Conservation (phyloP, 768 basidiomycete species). For the Floccularia luteovirens region DNA sequence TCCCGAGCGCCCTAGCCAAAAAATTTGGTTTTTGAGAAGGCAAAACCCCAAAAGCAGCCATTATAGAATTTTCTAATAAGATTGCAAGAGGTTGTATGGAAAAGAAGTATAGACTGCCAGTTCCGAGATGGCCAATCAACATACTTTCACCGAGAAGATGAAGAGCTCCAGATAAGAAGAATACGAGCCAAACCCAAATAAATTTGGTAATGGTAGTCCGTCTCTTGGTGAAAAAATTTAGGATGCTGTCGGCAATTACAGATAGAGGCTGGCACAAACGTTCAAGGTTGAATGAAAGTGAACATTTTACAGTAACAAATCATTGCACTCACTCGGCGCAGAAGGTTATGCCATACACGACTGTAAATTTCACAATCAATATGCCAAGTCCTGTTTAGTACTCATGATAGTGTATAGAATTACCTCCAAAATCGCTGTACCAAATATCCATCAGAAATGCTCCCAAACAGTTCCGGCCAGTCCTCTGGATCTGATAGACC, state of each 20-base stretch:
- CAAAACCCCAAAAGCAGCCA: not conserved
- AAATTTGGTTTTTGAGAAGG: constrained; percentile 1
- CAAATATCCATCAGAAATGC: constrained; percentile 11
- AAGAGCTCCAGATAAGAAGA: not conserved
- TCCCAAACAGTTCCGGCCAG: constrained; percentile 17
- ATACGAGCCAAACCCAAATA: not conserved
- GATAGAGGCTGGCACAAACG: constrained; percentile 4
- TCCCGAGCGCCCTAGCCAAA: constrained; percentile 14
- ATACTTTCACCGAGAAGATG: not conserved
- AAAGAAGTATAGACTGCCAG: not conserved
- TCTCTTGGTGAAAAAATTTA: not conserved
- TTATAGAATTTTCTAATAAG: not conserved
- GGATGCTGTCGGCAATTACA: constrained; percentile 1
- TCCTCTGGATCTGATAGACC: constrained; percentile 14
- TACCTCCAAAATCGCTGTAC: constrained; percentile 17
- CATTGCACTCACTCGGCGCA: constrained; percentile 13
- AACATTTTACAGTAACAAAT: not conserved
- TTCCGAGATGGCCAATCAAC: not conserved
- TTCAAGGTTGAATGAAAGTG: not conserved
- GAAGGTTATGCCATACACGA: constrained; percentile 12
- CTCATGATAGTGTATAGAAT: not conserved
- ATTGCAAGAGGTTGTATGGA: not conserved
- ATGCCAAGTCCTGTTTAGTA: not conserved
- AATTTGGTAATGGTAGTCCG: not conserved
- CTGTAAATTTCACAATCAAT: constrained; percentile 2